These are phyloP conservation scores for Hanseniaspora lachancei DNA, from an alignment of 805 yeast genomes.

Conservation along the genomic window DNA sequence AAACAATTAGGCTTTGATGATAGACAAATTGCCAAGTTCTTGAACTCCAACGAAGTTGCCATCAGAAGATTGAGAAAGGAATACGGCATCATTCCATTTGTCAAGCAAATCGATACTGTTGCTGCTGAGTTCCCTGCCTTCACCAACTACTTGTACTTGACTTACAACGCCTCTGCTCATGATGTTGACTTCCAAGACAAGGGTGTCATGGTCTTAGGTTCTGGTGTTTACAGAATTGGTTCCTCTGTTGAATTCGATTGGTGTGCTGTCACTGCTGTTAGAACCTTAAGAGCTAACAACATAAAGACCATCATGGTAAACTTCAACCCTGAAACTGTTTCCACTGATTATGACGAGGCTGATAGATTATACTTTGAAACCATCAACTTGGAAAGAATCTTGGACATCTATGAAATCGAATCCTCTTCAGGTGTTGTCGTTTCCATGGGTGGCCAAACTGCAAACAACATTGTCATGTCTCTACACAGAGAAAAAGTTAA, in stretches of 20 bases:
- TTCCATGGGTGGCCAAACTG: slow-evolving; percentile 95
- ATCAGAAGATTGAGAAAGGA: slow-evolving; percentile 73
- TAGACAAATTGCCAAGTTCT: slow-evolving; percentile 73
- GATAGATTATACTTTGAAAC: slow-evolving; percentile 95
- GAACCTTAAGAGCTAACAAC: slow-evolving; percentile 79
- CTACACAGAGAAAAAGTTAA: slow-evolving; percentile 73
- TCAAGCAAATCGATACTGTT: slow-evolving; percentile 89
- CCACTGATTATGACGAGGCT: slow-evolving; percentile 96
- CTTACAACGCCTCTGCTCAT: slow-evolving; percentile 78
- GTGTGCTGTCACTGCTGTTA: slow-evolving; percentile 97
- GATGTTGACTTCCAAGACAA: slow-evolving; percentile 79
- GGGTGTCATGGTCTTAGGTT: slow-evolving; percentile 89
- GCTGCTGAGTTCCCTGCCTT: slow-evolving; percentile 99
- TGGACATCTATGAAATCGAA: slow-evolving; percentile 94
- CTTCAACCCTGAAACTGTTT: slow-evolving; percentile 96
- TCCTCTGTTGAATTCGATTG: slow-evolving; percentile 97
- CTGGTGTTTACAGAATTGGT: slow-evolving; percentile 98
- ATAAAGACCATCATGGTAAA: slow-evolving; percentile 90
- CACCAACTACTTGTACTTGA: slow-evolving; percentile 89
- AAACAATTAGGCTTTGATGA: slow-evolving; percentile 93
- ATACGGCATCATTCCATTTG: slow-evolving; percentile 76
- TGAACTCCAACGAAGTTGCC: slow-evolving; percentile 51
- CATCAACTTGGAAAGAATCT: slow-evolving; percentile 84
- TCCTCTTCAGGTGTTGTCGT: slow-evolving; percentile 81
- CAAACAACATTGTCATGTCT: slow-evolving; percentile 87